Percentiles rank a stretch among this genome's conserved stretches.
Evolutionary conservation across 371 early-diverging fungal species (phyloP).

Genomic region (Syncephalastrum contaminatum): DNA sequence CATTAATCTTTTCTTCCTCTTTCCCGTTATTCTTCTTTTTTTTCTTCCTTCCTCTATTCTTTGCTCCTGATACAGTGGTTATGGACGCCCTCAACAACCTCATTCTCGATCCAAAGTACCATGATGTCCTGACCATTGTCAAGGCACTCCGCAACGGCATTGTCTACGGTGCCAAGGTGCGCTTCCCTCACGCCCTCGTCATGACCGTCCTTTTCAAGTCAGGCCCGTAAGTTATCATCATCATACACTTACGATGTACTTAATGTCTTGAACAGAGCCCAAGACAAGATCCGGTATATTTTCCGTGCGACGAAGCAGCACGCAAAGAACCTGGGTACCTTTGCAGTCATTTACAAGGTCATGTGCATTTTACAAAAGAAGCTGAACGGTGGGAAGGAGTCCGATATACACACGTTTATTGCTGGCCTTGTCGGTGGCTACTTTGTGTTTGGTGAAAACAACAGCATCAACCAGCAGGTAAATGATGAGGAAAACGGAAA

Average conservation of each 20-base stretch:
- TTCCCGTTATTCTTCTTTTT: conserved; percentile 8
- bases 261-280: conserved; percentile 37
- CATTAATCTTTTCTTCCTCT: conserved; percentile 1
- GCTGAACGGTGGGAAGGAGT: conserved; percentile 72
- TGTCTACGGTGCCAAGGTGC: conserved; percentile 95
- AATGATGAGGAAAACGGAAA: neutral
- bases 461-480: conserved; percentile 94
- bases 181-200: conserved; percentile 97
- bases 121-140: conserved; percentile 81
- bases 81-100: conserved; percentile 55
- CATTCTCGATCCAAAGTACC: conserved; percentile 70
- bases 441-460: conserved; percentile 92
- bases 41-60: conserved; percentile 3
- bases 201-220: conserved; percentile 95
- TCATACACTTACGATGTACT: neutral
- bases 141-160: conserved; percentile 96
- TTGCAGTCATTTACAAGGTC: conserved; percentile 93
- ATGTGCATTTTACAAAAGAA: conserved; percentile 74
- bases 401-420: conserved; percentile 78
- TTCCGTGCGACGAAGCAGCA: conserved; percentile 90
- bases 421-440: conserved; percentile 96
- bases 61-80: neutral
- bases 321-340: conserved; percentile 85
- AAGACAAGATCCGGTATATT: conserved; percentile 72
- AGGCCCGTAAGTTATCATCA: conserved; percentile 69